Evolutionary conservation across 2,329 filamentous ascomycete genomes (phyloP), one percentile per base, ranked within the genome.

Genomic region (Arthrinium puccinioides): DNA sequence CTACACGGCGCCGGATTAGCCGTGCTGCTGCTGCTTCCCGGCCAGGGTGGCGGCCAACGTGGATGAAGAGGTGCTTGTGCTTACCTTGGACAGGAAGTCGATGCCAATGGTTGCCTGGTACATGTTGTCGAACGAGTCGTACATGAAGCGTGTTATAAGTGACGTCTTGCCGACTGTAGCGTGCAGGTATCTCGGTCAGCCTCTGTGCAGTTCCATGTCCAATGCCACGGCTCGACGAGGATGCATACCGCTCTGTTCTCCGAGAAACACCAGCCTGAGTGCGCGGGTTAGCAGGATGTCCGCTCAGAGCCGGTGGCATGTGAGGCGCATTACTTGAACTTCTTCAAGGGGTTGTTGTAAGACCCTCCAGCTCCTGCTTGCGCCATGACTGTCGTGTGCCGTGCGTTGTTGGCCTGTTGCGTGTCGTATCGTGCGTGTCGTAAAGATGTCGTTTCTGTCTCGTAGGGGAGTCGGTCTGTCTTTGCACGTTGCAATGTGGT

Each of bases 121-220:
- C 74, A 90, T 97, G 69, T 94, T 96, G 73, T 98, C 92, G 72
- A 98, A 98, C 32, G 92, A 97, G 67, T 98, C 92, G 74, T 98
- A 98, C 92, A 98, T 98, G 74, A 98, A 98, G 48, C 92, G 83
- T 49, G 92, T 98, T 62, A 98, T 98, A 54, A 98, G 70, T 44
- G 92, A 98, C 21, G 92, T 98, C 72, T 98, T 98, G 60, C 92
- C 92, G 54, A 98, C 92, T 97, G 61, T 32, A 19, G 28, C n/a
- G 30, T 33, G 40, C 40, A 35, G 39, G 46, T 33, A 38, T 27
- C 27, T 34, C 25, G 9, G 35, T 36, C 27, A 40, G 29, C 27
- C 9, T 16, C 24, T n/a, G 27, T 19, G 18, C 27, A 9, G 21
- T 19, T 37, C 18, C 23, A 29, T 24, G 26, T 29, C 35, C 24